Evolutionary conservation across 139 green algal genomes (phyloP).

Genomic region (Dunaliella primolecta): DNA sequence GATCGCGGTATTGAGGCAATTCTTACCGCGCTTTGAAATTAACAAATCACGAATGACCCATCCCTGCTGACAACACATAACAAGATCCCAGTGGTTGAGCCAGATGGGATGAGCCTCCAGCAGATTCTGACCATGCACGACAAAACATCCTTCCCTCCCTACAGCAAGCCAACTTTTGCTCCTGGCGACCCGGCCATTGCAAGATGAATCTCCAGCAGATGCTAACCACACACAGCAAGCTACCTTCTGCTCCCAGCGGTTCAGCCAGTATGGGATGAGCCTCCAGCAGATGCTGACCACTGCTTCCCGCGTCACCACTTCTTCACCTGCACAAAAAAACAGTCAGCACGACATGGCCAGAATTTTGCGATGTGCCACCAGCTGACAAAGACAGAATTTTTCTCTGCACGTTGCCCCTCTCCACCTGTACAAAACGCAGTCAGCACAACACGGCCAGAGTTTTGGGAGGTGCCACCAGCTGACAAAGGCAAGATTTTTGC

Average conservation of each 20-base stretch:
- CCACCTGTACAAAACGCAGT: not conserved
- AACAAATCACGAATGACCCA: no score
- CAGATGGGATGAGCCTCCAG: no score
- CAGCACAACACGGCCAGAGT: not conserved
- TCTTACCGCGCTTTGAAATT: no score
- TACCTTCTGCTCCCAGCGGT: conserved; percentile 76
- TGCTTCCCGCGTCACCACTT: conserved; percentile 72
- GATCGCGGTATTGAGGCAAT: no score
- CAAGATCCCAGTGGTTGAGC: not conserved
- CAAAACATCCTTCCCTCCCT: no score
- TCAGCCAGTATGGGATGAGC: conserved; percentile 86
- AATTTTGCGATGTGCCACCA: not conserved
- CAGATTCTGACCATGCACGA: no score
- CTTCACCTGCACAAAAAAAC: conserved; percentile 57
- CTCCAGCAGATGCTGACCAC: conserved; percentile 81
- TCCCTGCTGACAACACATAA: not conserved
- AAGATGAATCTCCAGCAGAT: no score
- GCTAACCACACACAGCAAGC: not conserved
- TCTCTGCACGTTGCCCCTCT: no score
- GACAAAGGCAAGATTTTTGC: not conserved
- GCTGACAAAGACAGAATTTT: not conserved
- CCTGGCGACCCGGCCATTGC: no score
- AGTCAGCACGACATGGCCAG: not conserved
- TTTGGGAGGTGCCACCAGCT: not conserved
- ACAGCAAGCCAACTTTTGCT: no score